phyloP scores from a whole-genome alignment of 495 filamentous ascomycete genomes.

The Lindgomyces ingoldianus region DNA sequence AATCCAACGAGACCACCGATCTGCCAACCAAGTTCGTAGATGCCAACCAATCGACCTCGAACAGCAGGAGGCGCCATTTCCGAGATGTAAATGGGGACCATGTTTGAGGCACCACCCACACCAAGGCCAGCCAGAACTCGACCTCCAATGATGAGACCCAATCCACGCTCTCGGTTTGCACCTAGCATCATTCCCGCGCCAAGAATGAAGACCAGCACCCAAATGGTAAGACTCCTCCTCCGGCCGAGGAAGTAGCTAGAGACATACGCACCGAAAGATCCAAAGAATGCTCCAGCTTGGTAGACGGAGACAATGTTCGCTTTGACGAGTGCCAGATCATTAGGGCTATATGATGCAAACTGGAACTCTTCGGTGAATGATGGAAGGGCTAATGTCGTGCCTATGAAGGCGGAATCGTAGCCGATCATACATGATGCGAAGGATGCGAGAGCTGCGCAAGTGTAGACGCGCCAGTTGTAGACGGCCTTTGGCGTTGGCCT shows the following conservation, averaged over 20 bases:
- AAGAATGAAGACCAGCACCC: slow-evolving; percentile 35
- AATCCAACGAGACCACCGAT: slow-evolving; percentile 72
- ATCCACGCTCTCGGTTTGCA: slow-evolving; percentile 54
- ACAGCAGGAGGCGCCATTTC: slow-evolving; percentile 48
- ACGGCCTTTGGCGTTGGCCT: slow-evolving; percentile 64
- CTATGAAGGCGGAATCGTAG: slow-evolving; percentile 41
- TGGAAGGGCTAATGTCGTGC: slow-evolving; percentile 27
- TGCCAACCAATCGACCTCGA: slow-evolving; percentile 55
- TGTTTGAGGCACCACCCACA: slow-evolving; percentile 44
- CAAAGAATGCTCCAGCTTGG: slow-evolving; percentile 49
- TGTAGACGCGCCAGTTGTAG: slow-evolving; percentile 76
- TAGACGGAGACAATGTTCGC: slow-evolving; percentile 63
- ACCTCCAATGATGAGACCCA: slow-evolving; percentile 56
- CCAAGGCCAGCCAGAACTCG: slow-evolving; percentile 47
- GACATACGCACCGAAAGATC: slow-evolving; percentile 35
- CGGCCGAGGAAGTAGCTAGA: slow-evolving; percentile 37
- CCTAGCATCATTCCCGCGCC: slow-evolving; percentile 40
- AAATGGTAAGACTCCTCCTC: slow-evolving; percentile 33
- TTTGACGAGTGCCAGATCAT: slow-evolving; percentile 19
- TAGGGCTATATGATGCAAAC: slow-evolving; percentile 4
- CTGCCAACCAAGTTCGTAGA: slow-evolving; percentile 75
- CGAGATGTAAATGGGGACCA: slow-evolving; percentile 50
- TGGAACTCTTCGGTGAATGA: slow-evolving; percentile 31
- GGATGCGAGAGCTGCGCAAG: slow-evolving; percentile 61
- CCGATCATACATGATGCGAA: slow-evolving; percentile 73